Evolutionary conservation across 2,329 filamentous ascomycete genomes (phyloP), one percentile per base, ranked within the genome.

Genomic region (Dothideomycetes sp.): DNA sequence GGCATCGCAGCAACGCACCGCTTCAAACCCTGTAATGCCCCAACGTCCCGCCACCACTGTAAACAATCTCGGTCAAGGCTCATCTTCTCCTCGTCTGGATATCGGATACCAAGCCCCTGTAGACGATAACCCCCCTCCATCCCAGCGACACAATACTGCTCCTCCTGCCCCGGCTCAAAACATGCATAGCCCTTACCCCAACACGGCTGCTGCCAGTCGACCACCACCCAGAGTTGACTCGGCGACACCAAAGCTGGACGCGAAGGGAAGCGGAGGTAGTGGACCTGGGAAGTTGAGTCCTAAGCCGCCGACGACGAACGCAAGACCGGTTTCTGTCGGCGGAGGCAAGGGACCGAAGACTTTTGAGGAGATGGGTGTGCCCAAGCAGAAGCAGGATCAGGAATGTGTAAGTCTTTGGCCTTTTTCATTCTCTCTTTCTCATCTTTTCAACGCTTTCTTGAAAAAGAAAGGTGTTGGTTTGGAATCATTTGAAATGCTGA

Each of bases 331-430:
- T 9, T 41, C 41, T 20, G 25, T 29, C 17, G 20, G n/a, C 33
- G 7, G 18, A 11, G 29, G 15, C 12, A 13, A 87, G 57, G 91
- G 89, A 9, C 89, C 91, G 1, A 85, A 91, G 53, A 96, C 91
- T 0, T 98, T 98, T 60, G 89, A 95, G 58, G 88, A 93, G 58
- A 98, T 98, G 91, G 91, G 91, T 27, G 89, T 98, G 52, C 85
- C 87, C 5, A 74, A 80, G 53, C 79, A 73, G 33, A 88, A 91
- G 62, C 74, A 80, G 47, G 84, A 94, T n/a, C 76, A 76, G 50
- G 88, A 96, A 64, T 98, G 89, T 69, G 88, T 95, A 77, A 68
- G 74, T 68, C 27, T n/a, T n/a, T n/a, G n/a, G n/a, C n/a, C n/a
- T n/a, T n/a, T n/a, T n/a, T n/a, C n/a, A n/a, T n/a, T n/a, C n/a